Percentiles rank a stretch among this genome's conserved stretches.
Conservation (phyloP, 2,329 filamentous ascomycete species). For the Achaetomium macrosporum region DNA sequence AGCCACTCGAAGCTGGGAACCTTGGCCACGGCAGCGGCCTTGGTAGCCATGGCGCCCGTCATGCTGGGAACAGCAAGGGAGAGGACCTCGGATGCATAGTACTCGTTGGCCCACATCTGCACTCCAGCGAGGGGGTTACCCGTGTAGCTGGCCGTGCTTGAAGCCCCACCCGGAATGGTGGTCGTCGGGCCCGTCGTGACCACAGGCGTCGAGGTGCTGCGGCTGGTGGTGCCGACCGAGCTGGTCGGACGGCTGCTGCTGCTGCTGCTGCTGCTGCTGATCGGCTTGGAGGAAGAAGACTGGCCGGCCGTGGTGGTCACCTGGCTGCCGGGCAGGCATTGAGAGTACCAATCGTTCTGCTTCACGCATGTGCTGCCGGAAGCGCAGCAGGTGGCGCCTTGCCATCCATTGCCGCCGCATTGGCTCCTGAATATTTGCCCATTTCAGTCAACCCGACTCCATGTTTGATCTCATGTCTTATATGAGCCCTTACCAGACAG, state of each 20-base stretch:
- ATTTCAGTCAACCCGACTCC: background rate
- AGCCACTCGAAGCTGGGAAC: constrained; percentile 50
- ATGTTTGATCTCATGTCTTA: background rate
- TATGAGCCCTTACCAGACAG: constrained; percentile 29
- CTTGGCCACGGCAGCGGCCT: constrained; percentile 45
- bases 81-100: constrained; percentile 50
- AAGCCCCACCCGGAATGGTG: constrained; percentile 28
- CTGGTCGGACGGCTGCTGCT: constrained; percentile 6
- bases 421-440: constrained; percentile 29
- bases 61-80: constrained; percentile 57
- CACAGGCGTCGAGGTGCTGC: constrained; percentile 29
- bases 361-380: constrained; percentile 35
- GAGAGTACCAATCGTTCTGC: constrained; percentile 35
- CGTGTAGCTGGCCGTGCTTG: constrained; percentile 37
- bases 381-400: constrained; percentile 40
- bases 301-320: constrained; percentile 10
- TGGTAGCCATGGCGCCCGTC: constrained; percentile 47
- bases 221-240: constrained; percentile 12
- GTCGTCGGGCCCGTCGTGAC: constrained; percentile 28
- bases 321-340: constrained; percentile 34
- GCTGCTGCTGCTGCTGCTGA: constrained; percentile 16
- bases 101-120: constrained; percentile 47
- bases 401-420: constrained; percentile 42
- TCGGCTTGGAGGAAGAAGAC: constrained; percentile 5
- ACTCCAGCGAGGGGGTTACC: constrained; percentile 52